Evolutionary conservation across 2,329 filamentous ascomycete genomes (phyloP), one percentile per base, ranked within the genome.

Genomic region (Aspergillus puulaauensis): DNA sequence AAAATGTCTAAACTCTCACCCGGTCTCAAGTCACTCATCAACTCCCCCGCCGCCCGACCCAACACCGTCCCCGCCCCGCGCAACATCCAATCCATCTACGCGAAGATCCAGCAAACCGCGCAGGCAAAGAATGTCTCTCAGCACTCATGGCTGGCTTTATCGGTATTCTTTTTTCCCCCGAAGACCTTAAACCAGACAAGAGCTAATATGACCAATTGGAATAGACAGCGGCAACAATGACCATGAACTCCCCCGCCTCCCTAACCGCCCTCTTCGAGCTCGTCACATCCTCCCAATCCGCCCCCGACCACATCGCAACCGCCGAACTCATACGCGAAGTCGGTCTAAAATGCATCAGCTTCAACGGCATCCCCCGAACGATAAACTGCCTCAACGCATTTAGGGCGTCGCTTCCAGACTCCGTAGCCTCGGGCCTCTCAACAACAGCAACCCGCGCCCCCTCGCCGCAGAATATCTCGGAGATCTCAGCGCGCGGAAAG

Each of bases 301-400:
- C 65, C 12, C 58, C 68, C 1, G 64, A 70, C 21, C 64, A 63
- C 35, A 52, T 75, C 40, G 66, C 67, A 17, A 65, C 69, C 15
- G 75, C 75, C 33, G 75, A 77, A 59, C 62, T 77, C 17, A 77
- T 77, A 64, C 72, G 75, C 52, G 75, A 78, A 61, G 79, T 81
- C 60, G 73, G 78, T 11, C 62, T 75, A 6, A 76, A 83, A 75
- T 78, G 76, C 56, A 77, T 78, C 46, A 75, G 72, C n/a, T 77
- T 78, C 65, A 78, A 77, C 61, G 76, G 76, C 41, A 90, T 95
- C 65, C 90, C 91, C 2, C 87, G 91, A 63, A 89, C 87, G 24
- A 95, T 95, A 78, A 95, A 95, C 80, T 87, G 84, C 66, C 86
- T 96, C 2, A 87, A 86, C 66, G 86, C 86, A 23, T 92, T 93